Conservation (phyloP, 1,284 basidiomycete species). For the Tetrapyrgos nigripes region DNA sequence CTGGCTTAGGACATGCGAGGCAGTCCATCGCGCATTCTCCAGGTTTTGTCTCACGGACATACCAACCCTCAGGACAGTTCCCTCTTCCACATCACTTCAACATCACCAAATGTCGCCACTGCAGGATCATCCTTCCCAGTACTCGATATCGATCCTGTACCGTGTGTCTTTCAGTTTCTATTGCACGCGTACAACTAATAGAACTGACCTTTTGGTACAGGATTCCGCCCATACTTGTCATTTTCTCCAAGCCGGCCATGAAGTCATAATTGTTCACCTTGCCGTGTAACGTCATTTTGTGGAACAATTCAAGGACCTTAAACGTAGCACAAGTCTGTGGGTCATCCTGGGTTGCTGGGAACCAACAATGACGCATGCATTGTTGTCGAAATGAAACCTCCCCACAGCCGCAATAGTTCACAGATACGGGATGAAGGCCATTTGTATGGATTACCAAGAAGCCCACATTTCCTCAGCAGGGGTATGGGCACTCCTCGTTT, state of each 20-base stretch:
- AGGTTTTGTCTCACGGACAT: background rate
- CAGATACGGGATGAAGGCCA: background rate
- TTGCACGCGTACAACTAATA: background rate
- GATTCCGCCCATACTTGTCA: constrained; percentile 10
- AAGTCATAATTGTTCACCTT: constrained; percentile 9
- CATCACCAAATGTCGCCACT: constrained; percentile 32
- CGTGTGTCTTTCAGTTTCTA: background rate
- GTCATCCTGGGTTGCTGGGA: constrained; percentile 8
- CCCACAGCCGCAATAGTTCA: constrained; percentile 3
- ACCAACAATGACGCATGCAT: constrained; percentile 4
- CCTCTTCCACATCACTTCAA: constrained; percentile 31
- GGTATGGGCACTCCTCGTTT: background rate
- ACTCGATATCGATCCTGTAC: constrained; percentile 27
- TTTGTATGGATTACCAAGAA: constrained; percentile 14
- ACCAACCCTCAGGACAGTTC: constrained; percentile 11
- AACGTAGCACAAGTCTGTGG: constrained; percentile 12
- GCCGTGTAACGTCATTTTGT: background rate
- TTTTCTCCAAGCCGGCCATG: constrained; percentile 12
- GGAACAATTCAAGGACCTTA: constrained; percentile 1
- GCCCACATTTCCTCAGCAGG: background rate
- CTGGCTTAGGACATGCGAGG: constrained; percentile 23
- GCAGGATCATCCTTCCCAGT: constrained; percentile 18
- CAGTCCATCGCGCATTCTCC: constrained; percentile 20
- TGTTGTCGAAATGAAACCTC: constrained; percentile 2
- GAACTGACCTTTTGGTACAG: constrained; percentile 3